Percentiles rank a stretch among this genome's conserved stretches.
Evolutionary conservation across 345 rosid species (phyloP).

Genomic region (Rubroshorea leprosula): DNA sequence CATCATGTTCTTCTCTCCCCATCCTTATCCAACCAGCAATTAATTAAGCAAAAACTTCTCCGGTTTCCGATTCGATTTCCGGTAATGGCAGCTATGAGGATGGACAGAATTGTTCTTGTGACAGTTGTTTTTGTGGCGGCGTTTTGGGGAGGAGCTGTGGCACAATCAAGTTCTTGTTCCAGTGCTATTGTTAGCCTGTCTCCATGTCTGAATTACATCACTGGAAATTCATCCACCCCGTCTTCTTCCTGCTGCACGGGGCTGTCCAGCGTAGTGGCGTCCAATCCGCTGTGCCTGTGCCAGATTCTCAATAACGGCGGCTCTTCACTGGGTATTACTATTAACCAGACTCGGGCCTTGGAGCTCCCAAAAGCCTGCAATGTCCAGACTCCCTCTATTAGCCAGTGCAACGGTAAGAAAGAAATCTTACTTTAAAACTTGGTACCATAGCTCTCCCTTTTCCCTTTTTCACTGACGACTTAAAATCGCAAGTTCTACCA

Average conservation of each 20-base stretch:
- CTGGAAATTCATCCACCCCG: conserved; percentile 35
- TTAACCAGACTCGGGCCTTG: conserved; percentile 48
- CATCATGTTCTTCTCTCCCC: background rate
- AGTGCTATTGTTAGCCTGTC: conserved; percentile 25
- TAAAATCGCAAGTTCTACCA: no score
- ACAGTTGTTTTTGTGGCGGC: conserved; percentile 6
- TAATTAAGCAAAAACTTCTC: background rate
- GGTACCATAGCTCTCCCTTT: no score
- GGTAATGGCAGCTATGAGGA: conserved; percentile 4
- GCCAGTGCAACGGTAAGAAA: conserved; percentile 38
- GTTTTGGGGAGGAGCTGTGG: conserved; percentile 13
- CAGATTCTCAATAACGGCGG: conserved; percentile 31
- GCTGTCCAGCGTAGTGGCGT: conserved; percentile 37
- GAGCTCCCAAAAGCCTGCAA: conserved; percentile 46
- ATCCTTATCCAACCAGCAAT: background rate
- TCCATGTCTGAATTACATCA: conserved; percentile 39
- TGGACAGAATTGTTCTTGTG: background rate
- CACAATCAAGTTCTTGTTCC: conserved; percentile 33
- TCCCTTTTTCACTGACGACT: no score
- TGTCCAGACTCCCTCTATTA: conserved; percentile 47
- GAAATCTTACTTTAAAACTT: no score
- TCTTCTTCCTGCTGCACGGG: conserved; percentile 55
- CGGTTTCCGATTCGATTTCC: background rate
- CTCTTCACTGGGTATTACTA: conserved; percentile 33
- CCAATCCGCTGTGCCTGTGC: conserved; percentile 52